Conservation (phyloP, 768 basidiomycete species). For the Polyporus arcularius region DNA sequence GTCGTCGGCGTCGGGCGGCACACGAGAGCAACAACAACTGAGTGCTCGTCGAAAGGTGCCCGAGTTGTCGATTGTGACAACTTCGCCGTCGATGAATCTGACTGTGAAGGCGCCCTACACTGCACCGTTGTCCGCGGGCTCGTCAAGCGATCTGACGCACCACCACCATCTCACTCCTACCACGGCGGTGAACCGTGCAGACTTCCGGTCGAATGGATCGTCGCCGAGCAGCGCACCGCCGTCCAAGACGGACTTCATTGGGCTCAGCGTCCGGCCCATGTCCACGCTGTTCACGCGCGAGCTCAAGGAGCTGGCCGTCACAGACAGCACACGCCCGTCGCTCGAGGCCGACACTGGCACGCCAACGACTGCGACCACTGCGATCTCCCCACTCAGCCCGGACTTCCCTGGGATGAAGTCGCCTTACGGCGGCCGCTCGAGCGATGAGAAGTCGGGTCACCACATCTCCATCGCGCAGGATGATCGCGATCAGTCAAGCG, state of each 20-base stretch:
- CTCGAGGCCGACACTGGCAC: conserved; percentile 49
- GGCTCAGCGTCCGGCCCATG: conserved; percentile 70
- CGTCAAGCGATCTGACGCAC: conserved; percentile 11
- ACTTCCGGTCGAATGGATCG: conserved; percentile 3
- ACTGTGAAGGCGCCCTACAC: conserved; percentile 9
- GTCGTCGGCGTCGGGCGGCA: neutral
- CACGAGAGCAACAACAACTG: conserved; percentile 24
- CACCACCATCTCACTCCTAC: conserved; percentile 21
- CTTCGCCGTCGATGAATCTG: conserved; percentile 9
- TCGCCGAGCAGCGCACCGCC: conserved; percentile 65
- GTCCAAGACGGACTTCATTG: conserved; percentile 59
- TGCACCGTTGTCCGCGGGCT: conserved; percentile 19
- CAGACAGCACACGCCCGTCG: conserved; percentile 33
- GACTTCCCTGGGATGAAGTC: conserved; percentile 26
- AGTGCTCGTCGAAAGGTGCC: conserved; percentile 28
- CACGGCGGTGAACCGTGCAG: conserved; percentile 16
- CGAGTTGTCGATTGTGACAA: conserved; percentile 30
- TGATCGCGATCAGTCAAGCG: conserved; percentile 40
- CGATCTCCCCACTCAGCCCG: conserved; percentile 52
- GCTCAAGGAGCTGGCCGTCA: conserved; percentile 47
- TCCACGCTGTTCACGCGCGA: conserved; percentile 76
- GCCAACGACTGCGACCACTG: conserved; percentile 50
- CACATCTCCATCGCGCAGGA: conserved; percentile 30
- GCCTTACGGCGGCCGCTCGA: conserved; percentile 14
- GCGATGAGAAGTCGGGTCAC: conserved; percentile 33